Percentiles rank a stretch among this genome's conserved stretches.
These are phyloP conservation scores for Entophlyctis helioformis DNA, from an alignment of 192 early-diverging fungal species.

Conservation along the genomic window DNA sequence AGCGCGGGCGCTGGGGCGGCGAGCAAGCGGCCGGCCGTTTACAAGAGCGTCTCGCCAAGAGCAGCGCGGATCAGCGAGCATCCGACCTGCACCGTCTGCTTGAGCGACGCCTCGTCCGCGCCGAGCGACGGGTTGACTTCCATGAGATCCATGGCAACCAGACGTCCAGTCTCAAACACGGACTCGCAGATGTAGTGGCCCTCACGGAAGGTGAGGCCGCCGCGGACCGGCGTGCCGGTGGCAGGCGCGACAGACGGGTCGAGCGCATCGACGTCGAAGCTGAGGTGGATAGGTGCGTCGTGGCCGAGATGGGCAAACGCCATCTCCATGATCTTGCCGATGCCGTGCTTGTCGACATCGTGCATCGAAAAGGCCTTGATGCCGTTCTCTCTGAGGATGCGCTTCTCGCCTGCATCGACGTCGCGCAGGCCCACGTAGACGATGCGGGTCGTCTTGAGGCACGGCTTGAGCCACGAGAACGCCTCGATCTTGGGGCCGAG, in stretches of 20 bases:
- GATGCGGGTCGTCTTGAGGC: slow-evolving; percentile 60
- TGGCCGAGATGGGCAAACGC: slow-evolving; percentile 79
- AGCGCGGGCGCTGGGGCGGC: too few species aligned
- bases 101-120: slow-evolving; percentile 47
- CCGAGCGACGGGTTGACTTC: slow-evolving; percentile 89
- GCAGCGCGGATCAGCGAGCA: slow-evolving; percentile 78
- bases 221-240: slow-evolving; percentile 91
- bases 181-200: slow-evolving; percentile 96
- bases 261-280: slow-evolving; percentile 91
- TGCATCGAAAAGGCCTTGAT: slow-evolving; percentile 96
- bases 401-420: slow-evolving; percentile 81
- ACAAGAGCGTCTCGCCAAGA: slow-evolving; percentile 73
- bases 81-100: slow-evolving; percentile 81
- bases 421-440: slow-evolving; percentile 96
- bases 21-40: slow-evolving; percentile 5
- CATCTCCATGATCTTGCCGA: slow-evolving; percentile 85
- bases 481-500: slow-evolving; percentile 50
- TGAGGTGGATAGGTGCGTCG: slow-evolving; percentile 68
- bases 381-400: slow-evolving; percentile 61
- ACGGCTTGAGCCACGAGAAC: slow-evolving; percentile 74
- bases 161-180: slow-evolving; percentile 69
- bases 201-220: slow-evolving; percentile 90
- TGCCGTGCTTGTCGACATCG: slow-evolving; percentile 89
- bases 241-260: slow-evolving; percentile 90
- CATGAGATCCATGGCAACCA: slow-evolving; percentile 86